Evolutionary conservation across 345 rosid genomes (phyloP).

Genomic region (Ceriops tagal): DNA sequence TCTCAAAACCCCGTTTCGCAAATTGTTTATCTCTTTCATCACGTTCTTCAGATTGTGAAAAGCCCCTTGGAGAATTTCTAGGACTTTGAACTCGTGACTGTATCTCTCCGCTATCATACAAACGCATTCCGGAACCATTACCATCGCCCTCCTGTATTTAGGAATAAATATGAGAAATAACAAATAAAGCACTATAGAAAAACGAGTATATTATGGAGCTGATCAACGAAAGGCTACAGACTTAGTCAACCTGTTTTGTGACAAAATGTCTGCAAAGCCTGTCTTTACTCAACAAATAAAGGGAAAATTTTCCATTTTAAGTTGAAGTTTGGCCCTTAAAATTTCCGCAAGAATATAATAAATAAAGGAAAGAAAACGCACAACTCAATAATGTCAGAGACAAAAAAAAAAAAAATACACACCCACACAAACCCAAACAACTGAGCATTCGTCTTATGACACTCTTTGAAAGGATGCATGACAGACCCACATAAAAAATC

Average conservation of each 20-base stretch:
- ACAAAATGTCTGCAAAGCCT: background rate
- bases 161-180: background rate
- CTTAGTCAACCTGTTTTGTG: background rate
- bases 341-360: too few relatives aligned
- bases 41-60: slow-evolving; percentile 28
- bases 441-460: background rate
- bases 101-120: slow-evolving; percentile 39
- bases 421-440: background rate
- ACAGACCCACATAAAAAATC: background rate
- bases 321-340: too few relatives aligned
- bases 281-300: background rate
- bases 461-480: background rate
- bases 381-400: background rate
- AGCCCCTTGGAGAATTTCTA: slow-evolving; percentile 27
- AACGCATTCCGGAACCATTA: slow-evolving; percentile 42
- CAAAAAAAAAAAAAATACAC: background rate
- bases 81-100: slow-evolving; percentile 33
- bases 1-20: slow-evolving; percentile 58
- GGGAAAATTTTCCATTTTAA: too few relatives aligned
- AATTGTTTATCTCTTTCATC: slow-evolving; percentile 42
- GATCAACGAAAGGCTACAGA: too few relatives aligned
- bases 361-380: too few relatives aligned
- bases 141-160: slow-evolving; percentile 50
- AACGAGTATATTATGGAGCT: too few relatives aligned
- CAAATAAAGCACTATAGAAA: background rate